phyloP scores from a whole-genome alignment of 495 filamentous ascomycete species.

The Talaromyces nanjingensis region DNA sequence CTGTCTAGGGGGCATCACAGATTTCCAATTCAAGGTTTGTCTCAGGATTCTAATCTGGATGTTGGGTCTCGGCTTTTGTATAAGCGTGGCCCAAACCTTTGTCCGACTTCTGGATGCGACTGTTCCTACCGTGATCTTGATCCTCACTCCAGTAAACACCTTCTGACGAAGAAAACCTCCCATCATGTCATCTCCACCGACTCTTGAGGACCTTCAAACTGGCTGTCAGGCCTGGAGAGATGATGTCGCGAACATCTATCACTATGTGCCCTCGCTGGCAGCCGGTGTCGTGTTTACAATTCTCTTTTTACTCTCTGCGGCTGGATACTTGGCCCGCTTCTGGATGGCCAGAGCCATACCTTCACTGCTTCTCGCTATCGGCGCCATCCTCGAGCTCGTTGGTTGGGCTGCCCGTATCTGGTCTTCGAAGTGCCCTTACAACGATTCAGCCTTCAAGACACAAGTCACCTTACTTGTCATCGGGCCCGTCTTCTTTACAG shows the following conservation, averaged over 20 bases:
- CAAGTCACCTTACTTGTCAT: slow-evolving; percentile 44
- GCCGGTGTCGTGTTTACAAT: not conserved
- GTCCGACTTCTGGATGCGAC: no score
- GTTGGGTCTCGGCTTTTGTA: no score
- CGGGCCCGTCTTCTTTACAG: slow-evolving; percentile 36
- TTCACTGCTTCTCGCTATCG: not conserved
- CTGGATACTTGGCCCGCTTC: not conserved
- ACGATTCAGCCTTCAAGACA: slow-evolving; percentile 32
- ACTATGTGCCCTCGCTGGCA: not conserved
- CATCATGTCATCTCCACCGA: no score
- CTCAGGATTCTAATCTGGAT: no score
- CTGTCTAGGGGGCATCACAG: no score
- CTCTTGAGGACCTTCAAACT: no score
- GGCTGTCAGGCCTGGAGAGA: not conserved
- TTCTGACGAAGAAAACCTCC: no score
- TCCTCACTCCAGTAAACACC: no score
- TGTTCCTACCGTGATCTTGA: no score
- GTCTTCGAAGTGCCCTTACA: slow-evolving; percentile 35
- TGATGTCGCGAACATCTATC: not conserved
- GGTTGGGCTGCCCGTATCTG: slow-evolving; percentile 38
- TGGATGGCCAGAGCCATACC: not conserved
- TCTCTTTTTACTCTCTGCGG: not conserved
- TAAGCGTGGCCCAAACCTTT: no score
- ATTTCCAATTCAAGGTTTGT: no score
- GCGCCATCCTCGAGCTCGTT: slow-evolving; percentile 20